Evolutionary conservation across 495 filamentous ascomycete genomes (phyloP).

Genomic region (Hyaloscypha hepaticicola): DNA sequence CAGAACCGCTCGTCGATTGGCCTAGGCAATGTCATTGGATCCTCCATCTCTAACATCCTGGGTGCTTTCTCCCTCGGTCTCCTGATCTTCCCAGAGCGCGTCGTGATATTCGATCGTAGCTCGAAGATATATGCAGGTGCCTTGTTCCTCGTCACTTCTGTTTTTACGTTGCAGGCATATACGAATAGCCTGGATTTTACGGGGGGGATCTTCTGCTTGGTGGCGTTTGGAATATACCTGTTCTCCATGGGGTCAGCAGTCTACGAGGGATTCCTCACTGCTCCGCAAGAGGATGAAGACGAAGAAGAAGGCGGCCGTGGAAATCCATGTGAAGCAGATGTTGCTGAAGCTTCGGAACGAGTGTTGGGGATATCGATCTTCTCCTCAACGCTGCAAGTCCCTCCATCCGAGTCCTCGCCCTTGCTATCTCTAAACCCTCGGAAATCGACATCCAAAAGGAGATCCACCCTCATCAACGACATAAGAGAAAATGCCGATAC

Average conservation of each 20-base stretch:
- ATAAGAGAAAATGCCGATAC: background rate
- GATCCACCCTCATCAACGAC: background rate
- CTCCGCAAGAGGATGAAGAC: conserved; percentile 36
- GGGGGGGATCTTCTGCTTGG: conserved; percentile 42
- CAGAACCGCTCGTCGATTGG: conserved; percentile 49
- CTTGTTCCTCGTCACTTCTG: conserved; percentile 40
- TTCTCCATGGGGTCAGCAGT: conserved; percentile 47
- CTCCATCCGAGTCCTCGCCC: conserved; percentile 15
- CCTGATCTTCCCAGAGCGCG: conserved; percentile 35
- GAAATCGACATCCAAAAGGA: background rate
- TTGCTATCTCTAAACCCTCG: conserved; percentile 1
- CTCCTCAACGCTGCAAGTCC: conserved; percentile 1
- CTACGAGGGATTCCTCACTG: conserved; percentile 40
- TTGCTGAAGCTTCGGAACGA: background rate
- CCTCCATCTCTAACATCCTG: conserved; percentile 55
- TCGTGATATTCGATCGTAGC: conserved; percentile 42
- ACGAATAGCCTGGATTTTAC: conserved; percentile 32
- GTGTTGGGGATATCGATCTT: conserved; percentile 2
- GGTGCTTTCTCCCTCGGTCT: conserved; percentile 56
- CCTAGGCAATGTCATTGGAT: conserved; percentile 55
- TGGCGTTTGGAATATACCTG: conserved; percentile 47
- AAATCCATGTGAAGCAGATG: background rate
- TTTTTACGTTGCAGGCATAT: conserved; percentile 38
- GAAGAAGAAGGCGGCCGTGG: conserved; percentile 2
- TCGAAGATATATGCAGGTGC: conserved; percentile 48